phyloP scores from a whole-genome alignment of 768 basidiomycete genomes.

The Tricholoma saponaceum region DNA sequence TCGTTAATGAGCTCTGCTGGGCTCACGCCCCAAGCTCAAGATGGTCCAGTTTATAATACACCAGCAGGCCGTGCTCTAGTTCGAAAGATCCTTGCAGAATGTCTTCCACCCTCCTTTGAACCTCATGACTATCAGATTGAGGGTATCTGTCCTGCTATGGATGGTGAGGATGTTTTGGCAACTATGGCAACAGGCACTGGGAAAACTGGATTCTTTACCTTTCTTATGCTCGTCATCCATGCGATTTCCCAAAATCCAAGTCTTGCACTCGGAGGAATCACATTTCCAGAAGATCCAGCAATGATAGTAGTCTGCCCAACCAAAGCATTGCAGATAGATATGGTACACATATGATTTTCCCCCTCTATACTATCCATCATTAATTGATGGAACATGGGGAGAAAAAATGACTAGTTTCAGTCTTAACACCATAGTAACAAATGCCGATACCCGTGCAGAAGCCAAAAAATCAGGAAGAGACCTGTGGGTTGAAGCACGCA shows the following conservation, averaged over 20 bases:
- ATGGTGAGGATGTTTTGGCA: constrained; percentile 17
- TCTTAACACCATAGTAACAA: constrained; percentile 17
- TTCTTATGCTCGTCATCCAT: constrained; percentile 15
- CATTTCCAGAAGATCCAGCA: constrained; percentile 15
- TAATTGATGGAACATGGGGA: neutral
- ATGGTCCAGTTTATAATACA: neutral
- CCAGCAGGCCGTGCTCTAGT: neutral
- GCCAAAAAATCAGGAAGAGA: constrained; percentile 2
- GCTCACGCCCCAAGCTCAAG: no score
- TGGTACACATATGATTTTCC: constrained; percentile 8
- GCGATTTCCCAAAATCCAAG: constrained; percentile 13
- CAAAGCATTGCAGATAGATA: constrained; percentile 18
- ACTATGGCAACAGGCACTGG: constrained; percentile 15
- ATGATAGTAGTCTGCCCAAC: constrained; percentile 22
- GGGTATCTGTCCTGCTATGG: constrained; percentile 19
- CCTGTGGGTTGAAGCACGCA: constrained; percentile 14
- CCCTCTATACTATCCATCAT: neutral
- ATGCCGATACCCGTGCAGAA: constrained; percentile 12
- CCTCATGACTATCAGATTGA: constrained; percentile 22
- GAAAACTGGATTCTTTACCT: constrained; percentile 16
- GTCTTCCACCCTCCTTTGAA: constrained; percentile 3
- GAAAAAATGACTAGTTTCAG: constrained; percentile 10
- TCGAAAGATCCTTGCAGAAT: neutral
- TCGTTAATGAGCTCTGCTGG: no score
- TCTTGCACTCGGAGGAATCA: constrained; percentile 2